These are phyloP conservation scores for Phytophthora megakarya DNA, from an alignment of 352 stramenopile species.

Conservation along the genomic window DNA sequence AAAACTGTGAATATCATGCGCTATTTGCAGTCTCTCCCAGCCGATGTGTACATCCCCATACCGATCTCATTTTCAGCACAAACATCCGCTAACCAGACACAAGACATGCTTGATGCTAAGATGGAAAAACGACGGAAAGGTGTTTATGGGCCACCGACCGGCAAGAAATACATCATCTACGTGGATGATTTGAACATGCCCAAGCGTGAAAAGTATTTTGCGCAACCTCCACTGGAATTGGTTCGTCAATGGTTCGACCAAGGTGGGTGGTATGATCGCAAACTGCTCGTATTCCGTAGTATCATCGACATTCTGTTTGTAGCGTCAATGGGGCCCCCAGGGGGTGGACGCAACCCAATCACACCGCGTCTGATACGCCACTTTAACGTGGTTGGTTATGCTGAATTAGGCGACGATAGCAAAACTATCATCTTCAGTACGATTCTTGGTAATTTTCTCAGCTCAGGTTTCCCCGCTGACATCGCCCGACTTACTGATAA, in stretches of 20 bases:
- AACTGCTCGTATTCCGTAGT: conserved; percentile 90
- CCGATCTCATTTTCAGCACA: conserved; percentile 93
- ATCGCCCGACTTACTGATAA: conserved; percentile 62
- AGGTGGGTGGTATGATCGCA: conserved; percentile 94
- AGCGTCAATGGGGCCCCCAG: conserved; percentile 91
- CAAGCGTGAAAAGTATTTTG: conserved; percentile 93
- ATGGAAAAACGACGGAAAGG: conserved; percentile 94
- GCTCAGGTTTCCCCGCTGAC: conserved; percentile 39
- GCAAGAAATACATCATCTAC: conserved; percentile 95
- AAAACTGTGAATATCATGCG: conserved; percentile 95
- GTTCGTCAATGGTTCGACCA: conserved; percentile 95
- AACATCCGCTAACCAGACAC: conserved; percentile 92
- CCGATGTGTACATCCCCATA: conserved; percentile 90
- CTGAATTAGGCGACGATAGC: conserved; percentile 88
- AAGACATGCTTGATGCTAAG: conserved; percentile 92
- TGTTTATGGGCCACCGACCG: conserved; percentile 89
- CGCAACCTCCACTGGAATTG: conserved; percentile 94
- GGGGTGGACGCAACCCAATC: conserved; percentile 92
- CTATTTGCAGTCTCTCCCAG: conserved; percentile 86
- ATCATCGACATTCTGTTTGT: conserved; percentile 92
- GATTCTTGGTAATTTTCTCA: conserved; percentile 91
- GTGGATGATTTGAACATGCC: conserved; percentile 97
- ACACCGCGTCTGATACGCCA: conserved; percentile 91
- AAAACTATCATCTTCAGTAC: conserved; percentile 93
- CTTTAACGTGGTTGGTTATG: conserved; percentile 94